A percentile compares a stretch with the other conserved stretches of the same genome.
Evolutionary conservation across 345 rosid genomes (phyloP).

Genomic region (Cardamine chenopodiifolia): DNA sequence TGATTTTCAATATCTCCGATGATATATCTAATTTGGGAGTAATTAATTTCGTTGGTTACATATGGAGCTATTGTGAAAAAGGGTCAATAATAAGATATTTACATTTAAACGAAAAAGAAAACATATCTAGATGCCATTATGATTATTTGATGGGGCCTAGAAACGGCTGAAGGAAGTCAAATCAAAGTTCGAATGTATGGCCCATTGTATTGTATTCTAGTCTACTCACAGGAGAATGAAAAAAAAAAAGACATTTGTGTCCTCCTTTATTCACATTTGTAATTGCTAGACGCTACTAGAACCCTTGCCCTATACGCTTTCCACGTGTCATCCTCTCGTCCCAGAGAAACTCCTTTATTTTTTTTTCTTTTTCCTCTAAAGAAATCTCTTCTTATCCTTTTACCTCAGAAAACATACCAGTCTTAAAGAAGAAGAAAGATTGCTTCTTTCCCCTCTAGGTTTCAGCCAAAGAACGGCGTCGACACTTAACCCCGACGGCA

Average conservation of each 20-base stretch:
- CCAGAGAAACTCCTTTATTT: conserved; percentile 32
- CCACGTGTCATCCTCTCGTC: conserved; percentile 40
- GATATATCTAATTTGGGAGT: neutral
- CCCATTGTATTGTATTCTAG: conserved; percentile 23
- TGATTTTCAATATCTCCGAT: neutral
- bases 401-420: conserved; percentile 18
- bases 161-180: conserved; percentile 3
- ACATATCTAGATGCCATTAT: neutral
- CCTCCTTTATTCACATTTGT: conserved; percentile 3
- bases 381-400: conserved; percentile 18
- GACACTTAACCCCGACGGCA: conserved; percentile 82
- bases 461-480: conserved; percentile 75
- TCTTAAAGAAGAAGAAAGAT: conserved; percentile 46
- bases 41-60: neutral
- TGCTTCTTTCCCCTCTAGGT: conserved; percentile 77
- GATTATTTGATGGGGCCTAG: neutral
- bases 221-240: neutral
- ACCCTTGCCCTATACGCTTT: conserved; percentile 36
- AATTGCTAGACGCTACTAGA: conserved; percentile 32
- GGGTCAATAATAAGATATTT: neutral
- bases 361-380: conserved; percentile 5
- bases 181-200: conserved; percentile 4
- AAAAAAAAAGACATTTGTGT: conserved; percentile 5
- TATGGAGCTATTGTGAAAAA: neutral
- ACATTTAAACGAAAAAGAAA: neutral